Conservation (phyloP, 768 basidiomycete species). For the Tricholoma terreum region DNA sequence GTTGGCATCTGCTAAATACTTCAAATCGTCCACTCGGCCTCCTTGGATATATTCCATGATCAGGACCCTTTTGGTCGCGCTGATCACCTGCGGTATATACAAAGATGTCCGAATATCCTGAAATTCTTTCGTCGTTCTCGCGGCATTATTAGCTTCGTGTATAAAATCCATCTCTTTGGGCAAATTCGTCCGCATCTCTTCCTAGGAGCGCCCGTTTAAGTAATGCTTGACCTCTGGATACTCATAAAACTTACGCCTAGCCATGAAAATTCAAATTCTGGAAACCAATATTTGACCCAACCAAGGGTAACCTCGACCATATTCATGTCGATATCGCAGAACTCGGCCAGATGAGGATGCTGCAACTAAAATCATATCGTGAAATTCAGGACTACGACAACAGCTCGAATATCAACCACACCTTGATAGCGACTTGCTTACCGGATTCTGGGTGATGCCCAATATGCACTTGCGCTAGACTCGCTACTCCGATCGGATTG, state of each 20-base stretch:
- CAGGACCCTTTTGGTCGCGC: constrained; percentile 78
- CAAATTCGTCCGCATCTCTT: constrained; percentile 91
- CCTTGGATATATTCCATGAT: constrained; percentile 96
- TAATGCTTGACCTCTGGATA: not conserved
- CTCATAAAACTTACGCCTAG: constrained; percentile 51
- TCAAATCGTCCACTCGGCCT: constrained; percentile 82
- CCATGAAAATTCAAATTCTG: constrained; percentile 95
- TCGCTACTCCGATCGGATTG: constrained; percentile 90
- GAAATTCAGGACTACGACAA: constrained; percentile 4
- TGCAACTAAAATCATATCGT: constrained; percentile 51
- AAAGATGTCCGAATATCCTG: constrained; percentile 66
- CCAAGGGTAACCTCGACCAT: constrained; percentile 76
- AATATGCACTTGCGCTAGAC: constrained; percentile 92
- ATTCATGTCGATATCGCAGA: constrained; percentile 86
- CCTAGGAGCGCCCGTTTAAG: constrained; percentile 53
- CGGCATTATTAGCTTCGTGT: constrained; percentile 85
- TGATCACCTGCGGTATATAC: constrained; percentile 83
- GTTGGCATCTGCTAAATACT: constrained; percentile 72
- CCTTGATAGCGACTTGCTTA: constrained; percentile 83
- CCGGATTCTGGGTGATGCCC: constrained; percentile 72
- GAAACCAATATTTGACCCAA: constrained; percentile 93
- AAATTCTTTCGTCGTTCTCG: constrained; percentile 70
- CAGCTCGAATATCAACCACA: constrained; percentile 23
- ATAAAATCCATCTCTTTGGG: constrained; percentile 95
- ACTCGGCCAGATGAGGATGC: constrained; percentile 92